A percentile compares a stretch with the other conserved stretches of the same genome.
These are phyloP conservation scores for Fistulina hepatica DNA, from an alignment of 1,284 basidiomycete species.

Conservation along the genomic window DNA sequence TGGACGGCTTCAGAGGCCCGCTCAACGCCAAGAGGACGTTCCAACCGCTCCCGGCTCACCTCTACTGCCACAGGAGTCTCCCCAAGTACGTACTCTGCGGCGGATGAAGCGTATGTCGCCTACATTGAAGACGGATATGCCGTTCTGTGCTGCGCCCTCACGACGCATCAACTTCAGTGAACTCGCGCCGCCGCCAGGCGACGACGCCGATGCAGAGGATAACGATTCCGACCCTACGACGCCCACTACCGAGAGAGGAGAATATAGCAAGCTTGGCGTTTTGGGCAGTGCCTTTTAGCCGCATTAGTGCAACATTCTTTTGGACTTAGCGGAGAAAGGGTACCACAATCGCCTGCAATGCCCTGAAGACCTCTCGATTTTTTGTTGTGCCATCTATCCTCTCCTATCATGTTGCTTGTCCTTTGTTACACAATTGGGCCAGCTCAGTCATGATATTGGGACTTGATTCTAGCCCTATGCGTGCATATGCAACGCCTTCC, in stretches of 20 bases:
- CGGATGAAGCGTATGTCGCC: slow-evolving; percentile 14
- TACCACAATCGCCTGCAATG: too few species aligned
- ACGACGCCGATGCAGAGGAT: slow-evolving; percentile 23
- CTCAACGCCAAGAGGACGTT: slow-evolving; percentile 6
- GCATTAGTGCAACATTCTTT: slow-evolving; percentile 27
- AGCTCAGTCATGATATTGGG: too few species aligned
- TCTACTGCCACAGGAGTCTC: slow-evolving; percentile 7
- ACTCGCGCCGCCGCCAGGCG: slow-evolving; percentile 12
- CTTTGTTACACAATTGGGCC: too few species aligned
- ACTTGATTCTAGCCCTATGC: too few species aligned
- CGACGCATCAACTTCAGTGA: slow-evolving; percentile 14
- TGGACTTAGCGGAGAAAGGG: too few species aligned
- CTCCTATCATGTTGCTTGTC: too few species aligned
- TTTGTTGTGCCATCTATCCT: too few species aligned
- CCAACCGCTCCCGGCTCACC: slow-evolving; percentile 2
- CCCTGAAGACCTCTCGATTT: too few species aligned
- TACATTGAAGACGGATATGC: too few species aligned
- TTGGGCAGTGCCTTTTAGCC: slow-evolving; percentile 55
- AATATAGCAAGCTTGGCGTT: slow-evolving; percentile 17
- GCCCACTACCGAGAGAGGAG: slow-evolving; percentile 17
- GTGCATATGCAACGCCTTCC: too few species aligned
- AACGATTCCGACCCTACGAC: slow-evolving; percentile 8
- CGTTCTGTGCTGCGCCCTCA: slow-evolving; percentile 7
- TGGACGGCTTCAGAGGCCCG: too few species aligned
- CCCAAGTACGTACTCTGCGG: slow-evolving; percentile 10